Percentiles rank a stretch among this genome's conserved stretches.
Evolutionary conservation across 768 basidiomycete genomes (phyloP).

Genomic region (Punctularia strigosozonata): DNA sequence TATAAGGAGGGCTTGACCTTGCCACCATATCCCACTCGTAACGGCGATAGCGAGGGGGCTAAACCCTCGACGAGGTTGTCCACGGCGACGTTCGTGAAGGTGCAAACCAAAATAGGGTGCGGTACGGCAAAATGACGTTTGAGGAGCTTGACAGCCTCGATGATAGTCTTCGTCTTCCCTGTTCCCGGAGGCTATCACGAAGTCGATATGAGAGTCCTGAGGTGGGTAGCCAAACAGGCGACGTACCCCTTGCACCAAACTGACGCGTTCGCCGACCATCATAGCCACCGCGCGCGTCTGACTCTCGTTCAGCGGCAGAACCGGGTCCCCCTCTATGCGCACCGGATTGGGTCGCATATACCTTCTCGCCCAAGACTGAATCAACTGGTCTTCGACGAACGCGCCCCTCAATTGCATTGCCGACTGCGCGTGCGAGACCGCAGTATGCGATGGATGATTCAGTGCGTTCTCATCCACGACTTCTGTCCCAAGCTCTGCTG

Average conservation of each 20-base stretch:
- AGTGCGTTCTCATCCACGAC: constrained; percentile 25
- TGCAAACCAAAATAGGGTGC: constrained; percentile 81
- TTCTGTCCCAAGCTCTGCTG: constrained; percentile 23
- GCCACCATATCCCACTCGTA: constrained; percentile 62
- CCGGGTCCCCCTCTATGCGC: constrained; percentile 68
- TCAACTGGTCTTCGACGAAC: constrained; percentile 62
- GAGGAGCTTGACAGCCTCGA: constrained; percentile 71
- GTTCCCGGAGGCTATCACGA: constrained; percentile 72
- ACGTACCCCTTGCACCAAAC: constrained; percentile 80
- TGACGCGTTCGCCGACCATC: constrained; percentile 73
- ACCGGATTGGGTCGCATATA: constrained; percentile 51
- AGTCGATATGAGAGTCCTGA: too few relatives aligned
- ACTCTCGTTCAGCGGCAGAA: constrained; percentile 54
- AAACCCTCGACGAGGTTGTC: constrained; percentile 83
- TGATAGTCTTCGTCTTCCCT: constrained; percentile 87
- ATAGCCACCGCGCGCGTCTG: constrained; percentile 75
- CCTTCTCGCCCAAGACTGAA: constrained; percentile 73
- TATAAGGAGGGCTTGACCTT: constrained; percentile 45
- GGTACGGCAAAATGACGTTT: constrained; percentile 82
- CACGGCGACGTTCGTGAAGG: constrained; percentile 88
- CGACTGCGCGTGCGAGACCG: too few relatives aligned
- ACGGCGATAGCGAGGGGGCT: constrained; percentile 44
- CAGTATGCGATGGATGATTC: too few relatives aligned
- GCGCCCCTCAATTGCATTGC: constrained; percentile 22
- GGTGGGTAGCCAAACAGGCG: not conserved